phyloP scores from a whole-genome alignment of 805 yeast genomes.

The Saccharomyces jurei region DNA sequence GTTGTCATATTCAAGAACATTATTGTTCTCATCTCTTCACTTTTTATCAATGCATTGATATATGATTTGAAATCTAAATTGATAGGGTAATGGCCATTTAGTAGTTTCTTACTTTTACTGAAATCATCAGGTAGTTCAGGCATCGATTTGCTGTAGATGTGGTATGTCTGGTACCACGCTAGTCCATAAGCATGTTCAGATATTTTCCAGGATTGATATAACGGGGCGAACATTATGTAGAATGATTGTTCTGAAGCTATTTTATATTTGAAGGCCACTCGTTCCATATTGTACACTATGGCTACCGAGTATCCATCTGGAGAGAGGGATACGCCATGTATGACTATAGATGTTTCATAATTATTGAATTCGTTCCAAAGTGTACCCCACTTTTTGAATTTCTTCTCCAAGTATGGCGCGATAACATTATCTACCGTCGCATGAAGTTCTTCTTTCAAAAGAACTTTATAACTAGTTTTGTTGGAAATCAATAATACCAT shows the following conservation, averaged over 20 bases:
- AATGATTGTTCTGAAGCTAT: conserved; percentile 24
- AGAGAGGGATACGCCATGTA: conserved; percentile 25
- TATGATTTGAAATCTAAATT: conserved; percentile 15
- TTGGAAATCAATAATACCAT: conserved; percentile 15
- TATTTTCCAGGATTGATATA: conserved; percentile 22
- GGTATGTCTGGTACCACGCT: conserved; percentile 30
- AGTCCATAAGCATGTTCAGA: conserved; percentile 21
- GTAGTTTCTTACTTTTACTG: not conserved
- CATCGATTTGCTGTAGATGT: conserved; percentile 18
- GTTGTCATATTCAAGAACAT: conserved; percentile 19
- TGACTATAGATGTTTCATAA: conserved; percentile 20
- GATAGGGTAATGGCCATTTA: conserved; percentile 6
- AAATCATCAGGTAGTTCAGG: conserved; percentile 10
- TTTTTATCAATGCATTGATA: conserved; percentile 12
- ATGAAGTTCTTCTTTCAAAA: conserved; percentile 8
- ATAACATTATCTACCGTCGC: conserved; percentile 14
- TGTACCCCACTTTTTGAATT: conserved; percentile 24
- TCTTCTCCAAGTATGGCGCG: conserved; percentile 22
- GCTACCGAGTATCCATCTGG: conserved; percentile 26
- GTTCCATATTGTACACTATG: conserved; percentile 21
- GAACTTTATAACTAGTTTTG: conserved; percentile 11
- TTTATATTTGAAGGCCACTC: conserved; percentile 23
- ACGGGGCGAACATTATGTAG: conserved; percentile 21
- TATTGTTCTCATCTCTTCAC: conserved; percentile 12
- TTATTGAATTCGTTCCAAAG: conserved; percentile 20